These are phyloP conservation scores for Magnolia officinalis DNA, from an alignment of 164 flowering plant species.

Conservation along the genomic window DNA sequence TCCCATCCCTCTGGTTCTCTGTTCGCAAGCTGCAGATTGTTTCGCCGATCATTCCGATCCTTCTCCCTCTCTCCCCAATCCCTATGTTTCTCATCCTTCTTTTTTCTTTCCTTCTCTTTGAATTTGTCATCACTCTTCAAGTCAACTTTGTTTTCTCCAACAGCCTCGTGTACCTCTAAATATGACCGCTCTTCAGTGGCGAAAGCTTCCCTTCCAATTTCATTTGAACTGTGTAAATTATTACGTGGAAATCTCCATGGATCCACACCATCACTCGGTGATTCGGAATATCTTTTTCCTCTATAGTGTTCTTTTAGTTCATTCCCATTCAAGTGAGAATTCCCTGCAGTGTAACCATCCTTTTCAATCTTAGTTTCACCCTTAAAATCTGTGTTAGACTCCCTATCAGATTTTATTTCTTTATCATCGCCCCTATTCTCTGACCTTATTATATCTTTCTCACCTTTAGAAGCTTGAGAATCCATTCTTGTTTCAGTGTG, in stretches of 20 bases:
- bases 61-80: constrained; percentile 80
- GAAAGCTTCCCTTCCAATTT: constrained; percentile 43
- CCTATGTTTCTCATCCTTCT: constrained; percentile 68
- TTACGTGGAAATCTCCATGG: constrained; percentile 40
- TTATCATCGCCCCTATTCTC: constrained; percentile 52
- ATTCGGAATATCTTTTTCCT: constrained; percentile 53
- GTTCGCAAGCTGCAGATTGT: constrained; percentile 35
- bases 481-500: constrained; percentile 45
- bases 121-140: constrained; percentile 63
- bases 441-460: constrained; percentile 38
- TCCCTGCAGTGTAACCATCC: constrained; percentile 32
- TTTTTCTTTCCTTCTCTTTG: constrained; percentile 81
- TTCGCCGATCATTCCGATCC: constrained; percentile 65
- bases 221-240: constrained; percentile 34
- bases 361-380: constrained; percentile 48
- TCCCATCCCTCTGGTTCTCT: constrained; percentile 57
- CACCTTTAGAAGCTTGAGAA: constrained; percentile 41
- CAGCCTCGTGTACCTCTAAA: constrained; percentile 56
- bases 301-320: constrained; percentile 58
- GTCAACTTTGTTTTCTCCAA: constrained; percentile 71
- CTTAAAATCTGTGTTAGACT: constrained; percentile 39
- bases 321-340: constrained; percentile 35
- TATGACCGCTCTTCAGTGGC: constrained; percentile 38
- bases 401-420: constrained; percentile 55
- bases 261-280: constrained; percentile 35